phyloP scores from a whole-genome alignment of 2,329 filamentous ascomycete genomes.

The Talaromyces sp. region DNA sequence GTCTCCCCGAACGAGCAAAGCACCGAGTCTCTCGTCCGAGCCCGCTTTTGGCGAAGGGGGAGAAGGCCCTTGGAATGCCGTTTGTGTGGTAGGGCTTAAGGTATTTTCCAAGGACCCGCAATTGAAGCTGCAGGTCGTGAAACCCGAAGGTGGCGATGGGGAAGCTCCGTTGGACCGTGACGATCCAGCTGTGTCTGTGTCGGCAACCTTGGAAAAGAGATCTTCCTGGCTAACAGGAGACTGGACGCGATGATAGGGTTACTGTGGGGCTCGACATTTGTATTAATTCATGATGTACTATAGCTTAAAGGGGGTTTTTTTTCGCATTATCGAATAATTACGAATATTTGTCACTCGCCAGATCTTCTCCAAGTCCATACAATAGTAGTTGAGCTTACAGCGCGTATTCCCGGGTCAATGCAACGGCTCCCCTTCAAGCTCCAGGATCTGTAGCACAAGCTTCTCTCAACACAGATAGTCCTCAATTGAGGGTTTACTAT shows the following conservation, averaged over 20 bases:
- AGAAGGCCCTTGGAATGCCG: conserved; percentile 52
- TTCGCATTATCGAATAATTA: not conserved
- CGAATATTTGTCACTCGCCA: not conserved
- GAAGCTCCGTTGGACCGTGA: conserved; percentile 41
- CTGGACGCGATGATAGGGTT: not conserved
- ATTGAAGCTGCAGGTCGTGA: conserved; percentile 49
- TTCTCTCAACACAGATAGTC: not conserved
- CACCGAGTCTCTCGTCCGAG: not conserved
- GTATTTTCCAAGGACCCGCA: conserved; percentile 50
- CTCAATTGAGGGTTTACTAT: not conserved
- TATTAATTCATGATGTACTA: not conserved
- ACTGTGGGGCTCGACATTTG: not conserved
- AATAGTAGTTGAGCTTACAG: not conserved
- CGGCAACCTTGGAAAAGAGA: conserved; percentile 9
- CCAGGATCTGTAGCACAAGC: not conserved
- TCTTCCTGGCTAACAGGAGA: not conserved
- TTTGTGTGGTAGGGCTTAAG: conserved; percentile 54
- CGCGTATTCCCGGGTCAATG: not conserved
- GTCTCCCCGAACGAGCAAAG: conserved; percentile 14
- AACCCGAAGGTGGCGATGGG: conserved; percentile 31
- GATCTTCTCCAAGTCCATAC: not conserved
- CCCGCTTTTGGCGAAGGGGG: conserved; percentile 11
- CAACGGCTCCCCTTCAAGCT: not conserved
- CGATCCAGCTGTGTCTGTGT: conserved; percentile 8
- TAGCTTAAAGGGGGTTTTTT: not conserved